A percentile compares a stretch with the other conserved stretches of the same genome.
Conservation (phyloP, 148 eudicot genomes). For the Spergularia bocconei region DNA sequence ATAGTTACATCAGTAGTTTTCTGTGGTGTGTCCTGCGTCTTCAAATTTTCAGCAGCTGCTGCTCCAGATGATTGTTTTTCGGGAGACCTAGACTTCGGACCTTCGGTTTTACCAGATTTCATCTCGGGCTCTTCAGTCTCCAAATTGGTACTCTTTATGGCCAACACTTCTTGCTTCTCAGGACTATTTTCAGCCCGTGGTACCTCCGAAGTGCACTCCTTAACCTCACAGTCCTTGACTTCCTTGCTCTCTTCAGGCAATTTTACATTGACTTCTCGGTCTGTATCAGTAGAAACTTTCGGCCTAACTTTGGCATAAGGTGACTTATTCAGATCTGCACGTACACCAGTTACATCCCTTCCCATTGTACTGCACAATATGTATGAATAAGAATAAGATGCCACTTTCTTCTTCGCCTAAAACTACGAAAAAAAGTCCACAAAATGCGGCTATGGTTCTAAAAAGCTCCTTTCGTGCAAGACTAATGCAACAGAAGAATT, state of each 20-base stretch:
- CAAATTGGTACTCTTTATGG: conserved; percentile 40
- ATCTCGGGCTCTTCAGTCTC: conserved; percentile 32
- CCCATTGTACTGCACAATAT: conserved; percentile 67
- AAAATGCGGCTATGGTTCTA: background rate
- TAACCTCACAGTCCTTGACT: conserved; percentile 37
- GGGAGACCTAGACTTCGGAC: conserved; percentile 50
- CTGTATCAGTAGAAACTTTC: conserved; percentile 42
- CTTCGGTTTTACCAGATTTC: conserved; percentile 41
- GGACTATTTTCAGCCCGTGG: conserved; percentile 37
- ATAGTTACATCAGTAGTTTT: conserved; percentile 31
- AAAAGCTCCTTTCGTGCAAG: background rate
- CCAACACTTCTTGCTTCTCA: conserved; percentile 49
- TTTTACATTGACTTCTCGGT: conserved; percentile 37
- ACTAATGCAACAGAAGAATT: background rate
- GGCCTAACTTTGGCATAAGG: conserved; percentile 44
- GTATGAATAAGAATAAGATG: background rate
- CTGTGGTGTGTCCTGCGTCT: conserved; percentile 28
- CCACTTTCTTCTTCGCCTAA: background rate
- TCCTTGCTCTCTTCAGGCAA: conserved; percentile 35
- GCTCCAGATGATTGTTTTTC: conserved; percentile 38
- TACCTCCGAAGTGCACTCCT: conserved; percentile 42
- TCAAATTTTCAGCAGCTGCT: conserved; percentile 29
- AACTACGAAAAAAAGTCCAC: background rate
- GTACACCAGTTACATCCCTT: conserved; percentile 66
- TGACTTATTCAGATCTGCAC: conserved; percentile 40